Evolutionary conservation across 2,329 filamentous ascomycete genomes (phyloP), one percentile per base, ranked within the genome.

Genomic region (Colletotrichum sp.): DNA sequence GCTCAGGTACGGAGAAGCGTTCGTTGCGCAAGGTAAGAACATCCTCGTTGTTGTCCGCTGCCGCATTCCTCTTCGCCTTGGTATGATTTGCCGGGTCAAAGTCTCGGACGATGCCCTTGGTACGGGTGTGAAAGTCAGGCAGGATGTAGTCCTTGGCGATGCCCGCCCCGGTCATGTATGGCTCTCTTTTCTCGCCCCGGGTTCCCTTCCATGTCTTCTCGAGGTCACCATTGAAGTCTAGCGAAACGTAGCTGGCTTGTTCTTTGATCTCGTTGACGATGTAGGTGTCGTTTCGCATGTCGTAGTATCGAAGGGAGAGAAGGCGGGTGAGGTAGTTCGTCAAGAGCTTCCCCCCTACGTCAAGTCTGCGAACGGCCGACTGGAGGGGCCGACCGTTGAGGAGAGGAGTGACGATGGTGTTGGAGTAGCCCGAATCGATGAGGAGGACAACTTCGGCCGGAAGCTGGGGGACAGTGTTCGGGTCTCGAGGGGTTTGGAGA

Each of bases 241-340:
- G 86, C 4, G 94, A 94, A 13, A 98, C 93, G 80, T 94, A 99
- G 82, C 95, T 98, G 1, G 94, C 93, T 6, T 93, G 90, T 83
- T 99, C 97, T 82, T 99, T 99, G 84, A 99, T 96, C 83, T 98
- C 95, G 81, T 98, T 98, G 83, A 98, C 95, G 67, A 99, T 93
- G 83, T 98, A 93, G 1, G 95, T 94, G 80, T 99, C 97, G 83
- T 98, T 96, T 77, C 97, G 93, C 92, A 99, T 96, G 83, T 98
- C 96, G 84, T 98, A 98, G 81, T 98, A 96, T 8, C 97, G 93
- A 16, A 98, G 90, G 2, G 96, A 98, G 21, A 99, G 92, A 18
- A 98, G 90, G 72, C 97, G 95, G 64, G 97, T 96, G 39, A 99
- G 89, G 83, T 98, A 94, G 83, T 99, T 99, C 26, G 96, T 98